A percentile compares a stretch with the other conserved stretches of the same genome.
Evolutionary conservation across 257 asterid genomes (phyloP).

Genomic region (Thymus mandschuricus): DNA sequence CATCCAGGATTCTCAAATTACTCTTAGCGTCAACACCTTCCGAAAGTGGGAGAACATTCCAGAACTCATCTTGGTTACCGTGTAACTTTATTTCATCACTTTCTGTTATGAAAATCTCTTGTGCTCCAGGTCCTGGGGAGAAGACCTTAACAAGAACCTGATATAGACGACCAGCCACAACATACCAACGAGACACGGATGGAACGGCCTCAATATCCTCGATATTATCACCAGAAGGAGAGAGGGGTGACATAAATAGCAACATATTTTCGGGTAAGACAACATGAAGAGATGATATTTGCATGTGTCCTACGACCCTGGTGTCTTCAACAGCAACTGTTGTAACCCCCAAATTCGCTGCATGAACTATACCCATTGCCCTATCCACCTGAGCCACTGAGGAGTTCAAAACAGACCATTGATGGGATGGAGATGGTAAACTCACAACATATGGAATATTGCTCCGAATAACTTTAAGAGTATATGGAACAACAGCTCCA

Average conservation of each 20-base stretch:
- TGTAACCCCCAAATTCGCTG: constrained; percentile 71
- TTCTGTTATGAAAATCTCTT: constrained; percentile 74
- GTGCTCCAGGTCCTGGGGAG: constrained; percentile 64
- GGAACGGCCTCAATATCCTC: constrained; percentile 57
- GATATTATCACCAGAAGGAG: constrained; percentile 51
- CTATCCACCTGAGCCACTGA: constrained; percentile 78
- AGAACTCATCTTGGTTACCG: constrained; percentile 57
- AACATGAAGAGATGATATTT: constrained; percentile 77
- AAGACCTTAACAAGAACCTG: constrained; percentile 69
- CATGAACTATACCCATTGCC: constrained; percentile 60
- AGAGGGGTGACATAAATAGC: constrained; percentile 61
- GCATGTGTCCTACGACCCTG: constrained; percentile 85
- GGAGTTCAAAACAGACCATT: constrained; percentile 74
- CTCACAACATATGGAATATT: constrained; percentile 64
- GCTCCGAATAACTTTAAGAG: constrained; percentile 73
- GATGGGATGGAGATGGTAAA: constrained; percentile 79
- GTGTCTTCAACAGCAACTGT: constrained; percentile 76
- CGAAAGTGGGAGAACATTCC: constrained; percentile 69
- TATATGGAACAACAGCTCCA: constrained; percentile 74
- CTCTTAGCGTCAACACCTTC: constrained; percentile 41
- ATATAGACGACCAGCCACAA: constrained; percentile 73
- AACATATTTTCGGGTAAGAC: constrained; percentile 75
- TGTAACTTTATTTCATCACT: constrained; percentile 63
- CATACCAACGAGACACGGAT: constrained; percentile 77
- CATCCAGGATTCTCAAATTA: constrained; percentile 56